Base-by-base conservation (phyloP, 192 early-diverging fungal species). In the Linnemannia schmuckeri region DNA sequence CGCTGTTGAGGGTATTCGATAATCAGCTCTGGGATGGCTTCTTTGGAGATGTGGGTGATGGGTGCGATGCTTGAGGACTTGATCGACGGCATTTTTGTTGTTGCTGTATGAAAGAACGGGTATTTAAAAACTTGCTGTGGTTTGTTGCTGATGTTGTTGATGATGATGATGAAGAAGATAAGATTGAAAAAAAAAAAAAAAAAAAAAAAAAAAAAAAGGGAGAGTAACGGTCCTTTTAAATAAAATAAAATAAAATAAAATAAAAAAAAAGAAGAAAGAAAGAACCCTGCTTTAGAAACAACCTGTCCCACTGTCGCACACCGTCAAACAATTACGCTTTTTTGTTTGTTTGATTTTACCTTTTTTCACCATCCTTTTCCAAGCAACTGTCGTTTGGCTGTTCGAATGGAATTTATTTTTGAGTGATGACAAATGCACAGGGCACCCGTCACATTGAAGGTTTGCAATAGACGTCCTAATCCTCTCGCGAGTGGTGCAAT, bases 1-100 rank as follows among this genome's bases (percentile, higher is more conserved):
- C 74, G 74, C 17, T 75, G 33, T 10, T 75, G 74, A 8, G 74
- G 74, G 54, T 75, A 57, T n/a, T 75, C 61, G n/a, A 30, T 66
- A 12, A 66, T 66, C 9, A 27, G 47, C 46, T 52, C 30, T 75
- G 77, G 69, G 10, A 30, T 35, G 68, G 35, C 61, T 7, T 6
- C 41, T 42, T 35, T 44, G 27, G 61, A 66, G 61, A 44, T 30
- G 61, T 77, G 70, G 77, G 77, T 33, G 0, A 78, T 33, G 77
- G 77, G 61, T 1, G 17, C 24, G 8, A 35, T 10, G 61, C 30
- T 66, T 66, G 61, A 66, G 13, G 61, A 33, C 61, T 66, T 66
- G 61, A 66, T 30, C 27, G 61, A 66, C 61, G 61, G 61, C 61
- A 66, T 61, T 66, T 22, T 76, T 47, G 24, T 46, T n/a, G 3